Conservation (phyloP, 106 monocot species). For the Platanthera guangdongensis region DNA sequence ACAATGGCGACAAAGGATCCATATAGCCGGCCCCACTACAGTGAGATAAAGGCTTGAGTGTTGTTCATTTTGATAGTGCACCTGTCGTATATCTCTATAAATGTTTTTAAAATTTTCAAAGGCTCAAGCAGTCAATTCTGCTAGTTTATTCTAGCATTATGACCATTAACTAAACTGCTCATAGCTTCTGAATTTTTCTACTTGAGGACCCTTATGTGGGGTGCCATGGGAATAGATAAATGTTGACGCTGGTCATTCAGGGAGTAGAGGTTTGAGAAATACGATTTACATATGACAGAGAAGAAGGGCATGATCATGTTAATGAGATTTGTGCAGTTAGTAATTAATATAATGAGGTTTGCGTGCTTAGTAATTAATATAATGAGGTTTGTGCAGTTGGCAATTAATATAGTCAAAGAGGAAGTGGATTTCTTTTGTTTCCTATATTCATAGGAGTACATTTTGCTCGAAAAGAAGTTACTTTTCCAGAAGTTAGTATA, state of each 20-base stretch:
- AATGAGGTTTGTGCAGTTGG: not conserved
- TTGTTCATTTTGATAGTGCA: not conserved
- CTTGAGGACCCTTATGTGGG: not conserved
- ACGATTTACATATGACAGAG: not conserved
- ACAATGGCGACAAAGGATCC: no score
- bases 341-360: not conserved
- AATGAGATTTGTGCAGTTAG: not conserved
- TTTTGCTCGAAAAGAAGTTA: no score
- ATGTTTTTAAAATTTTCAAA: not conserved
- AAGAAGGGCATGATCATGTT: not conserved
- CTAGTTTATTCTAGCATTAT: not conserved
- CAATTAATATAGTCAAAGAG: not conserved
- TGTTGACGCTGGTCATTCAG: not conserved
- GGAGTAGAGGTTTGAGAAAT: not conserved
- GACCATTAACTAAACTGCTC: not conserved
- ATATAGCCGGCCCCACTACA: no score
- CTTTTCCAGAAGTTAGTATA: no score
- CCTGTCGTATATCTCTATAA: not conserved
- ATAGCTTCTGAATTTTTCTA: not conserved
- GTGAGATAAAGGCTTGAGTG: no score
- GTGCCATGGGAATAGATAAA: not conserved
- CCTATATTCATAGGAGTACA: not conserved
- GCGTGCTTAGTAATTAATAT: not conserved
- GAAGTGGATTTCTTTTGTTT: not conserved
- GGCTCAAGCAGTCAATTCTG: not conserved